A percentile compares a stretch with the other conserved stretches of the same genome.
These are phyloP conservation scores for Syzygium aqueum DNA, from an alignment of 345 rosid species.

Conservation along the genomic window DNA sequence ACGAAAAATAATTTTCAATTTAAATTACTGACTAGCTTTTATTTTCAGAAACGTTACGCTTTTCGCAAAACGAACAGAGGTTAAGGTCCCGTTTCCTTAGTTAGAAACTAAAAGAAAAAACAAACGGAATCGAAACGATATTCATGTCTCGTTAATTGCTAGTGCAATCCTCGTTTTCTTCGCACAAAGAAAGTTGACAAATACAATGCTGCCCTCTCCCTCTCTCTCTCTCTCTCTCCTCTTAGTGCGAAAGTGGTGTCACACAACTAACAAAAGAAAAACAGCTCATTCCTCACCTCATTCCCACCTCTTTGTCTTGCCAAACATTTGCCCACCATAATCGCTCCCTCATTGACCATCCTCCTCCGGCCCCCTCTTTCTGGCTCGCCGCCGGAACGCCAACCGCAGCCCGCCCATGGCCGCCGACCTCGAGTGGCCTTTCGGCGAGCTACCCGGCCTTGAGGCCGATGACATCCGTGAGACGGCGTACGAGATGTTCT, in stretches of 20 bases:
- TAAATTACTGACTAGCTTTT: too few relatives aligned
- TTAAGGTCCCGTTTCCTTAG: not conserved
- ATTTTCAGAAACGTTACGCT: too few relatives aligned
- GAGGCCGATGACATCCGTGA: slow-evolving; percentile 67
- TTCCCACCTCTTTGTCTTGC: not conserved
- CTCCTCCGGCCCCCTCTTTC: slow-evolving; percentile 8
- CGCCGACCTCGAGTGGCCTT: slow-evolving; percentile 71
- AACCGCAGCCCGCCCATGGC: slow-evolving; percentile 20
- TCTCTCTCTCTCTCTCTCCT: not conserved
- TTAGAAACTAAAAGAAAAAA: not conserved
- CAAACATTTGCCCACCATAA: not conserved
- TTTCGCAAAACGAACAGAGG: too few relatives aligned
- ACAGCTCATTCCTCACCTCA: not conserved
- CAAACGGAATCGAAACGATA: not conserved
- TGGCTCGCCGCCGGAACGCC: slow-evolving; percentile 27
- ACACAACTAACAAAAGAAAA: not conserved
- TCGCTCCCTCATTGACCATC: not conserved
- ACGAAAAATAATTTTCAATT: too few relatives aligned
- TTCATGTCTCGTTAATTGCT: not conserved
- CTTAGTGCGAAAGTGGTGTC: not conserved
- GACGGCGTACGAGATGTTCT: slow-evolving; percentile 82
- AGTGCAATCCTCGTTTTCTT: not conserved
- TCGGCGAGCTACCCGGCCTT: slow-evolving; percentile 42
- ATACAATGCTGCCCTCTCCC: not conserved
- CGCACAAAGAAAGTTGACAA: not conserved